These are phyloP conservation scores for Dictyostelium discoideum DNA, from an alignment of 78 protist species.

Conservation along the genomic window DNA sequence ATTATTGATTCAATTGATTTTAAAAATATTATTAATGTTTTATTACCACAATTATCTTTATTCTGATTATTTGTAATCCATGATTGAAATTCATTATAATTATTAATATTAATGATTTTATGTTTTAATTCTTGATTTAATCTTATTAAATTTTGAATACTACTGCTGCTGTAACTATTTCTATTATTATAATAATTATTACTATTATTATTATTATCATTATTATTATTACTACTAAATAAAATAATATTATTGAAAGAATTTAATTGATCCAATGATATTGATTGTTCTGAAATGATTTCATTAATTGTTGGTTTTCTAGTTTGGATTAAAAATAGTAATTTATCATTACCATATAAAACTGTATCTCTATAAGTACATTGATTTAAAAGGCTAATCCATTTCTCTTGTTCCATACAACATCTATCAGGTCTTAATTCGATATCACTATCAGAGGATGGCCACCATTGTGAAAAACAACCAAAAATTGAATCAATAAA, in stretches of 20 bases:
- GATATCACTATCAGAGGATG: background rate
- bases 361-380: background rate
- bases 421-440: constrained; percentile 7
- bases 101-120: background rate
- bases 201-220: no score
- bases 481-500: constrained; percentile 33
- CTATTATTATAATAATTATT: no score
- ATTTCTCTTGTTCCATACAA: background rate
- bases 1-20: background rate
- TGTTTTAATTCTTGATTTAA: background rate
- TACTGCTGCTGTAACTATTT: no score
- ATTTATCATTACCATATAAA: background rate
- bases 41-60: background rate
- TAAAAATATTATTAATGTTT: background rate
- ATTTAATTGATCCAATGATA: background rate
- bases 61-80: background rate
- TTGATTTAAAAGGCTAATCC: background rate
- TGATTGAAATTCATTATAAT: background rate
- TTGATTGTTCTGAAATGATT: background rate
- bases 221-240: background rate
- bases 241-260: background rate
- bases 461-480: constrained; percentile 60
- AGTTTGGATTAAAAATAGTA: background rate
- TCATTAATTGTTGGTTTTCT: constrained; percentile 10
- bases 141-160: background rate